Evolutionary conservation across 2,329 filamentous ascomycete species (phyloP).

Genomic region (Ophiostoma populinum): DNA sequence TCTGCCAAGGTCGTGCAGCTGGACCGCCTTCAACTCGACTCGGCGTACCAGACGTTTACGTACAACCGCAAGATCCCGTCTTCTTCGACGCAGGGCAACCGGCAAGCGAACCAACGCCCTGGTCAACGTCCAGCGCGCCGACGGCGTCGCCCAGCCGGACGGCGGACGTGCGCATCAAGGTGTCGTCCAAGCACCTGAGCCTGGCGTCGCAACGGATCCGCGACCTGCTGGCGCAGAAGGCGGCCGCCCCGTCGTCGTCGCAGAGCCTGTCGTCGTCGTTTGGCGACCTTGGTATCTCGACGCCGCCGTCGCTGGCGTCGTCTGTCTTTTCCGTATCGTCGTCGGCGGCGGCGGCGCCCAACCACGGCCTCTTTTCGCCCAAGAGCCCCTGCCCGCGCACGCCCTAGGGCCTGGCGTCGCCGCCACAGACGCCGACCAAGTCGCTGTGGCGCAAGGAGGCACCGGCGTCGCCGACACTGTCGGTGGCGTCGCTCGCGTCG

Average conservation of each 20-base stretch:
- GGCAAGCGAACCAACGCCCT: conserved; percentile 12
- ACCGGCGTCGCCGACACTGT: not conserved
- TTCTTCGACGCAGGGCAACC: conserved; percentile 16
- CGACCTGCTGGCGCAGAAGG: conserved; percentile 9
- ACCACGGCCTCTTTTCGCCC: not conserved
- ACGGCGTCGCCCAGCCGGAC: not conserved
- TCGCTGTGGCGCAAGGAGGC: conserved; percentile 5
- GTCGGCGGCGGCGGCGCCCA: not conserved
- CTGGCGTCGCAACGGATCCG: conserved; percentile 17
- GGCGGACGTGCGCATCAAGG: conserved; percentile 18
- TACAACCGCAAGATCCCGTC: conserved; percentile 19
- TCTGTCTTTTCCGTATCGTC: not conserved
- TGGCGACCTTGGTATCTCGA: not conserved
- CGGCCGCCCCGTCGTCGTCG: no score
- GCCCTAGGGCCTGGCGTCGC: conserved; percentile 1
- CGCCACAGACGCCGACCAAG: conserved; percentile 2
- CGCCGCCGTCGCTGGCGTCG: not conserved
- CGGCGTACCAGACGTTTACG: conserved; percentile 17
- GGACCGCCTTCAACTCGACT: no score
- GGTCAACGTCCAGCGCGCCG: conserved; percentile 8
- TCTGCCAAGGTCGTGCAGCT: no score
- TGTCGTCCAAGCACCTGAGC: conserved; percentile 20
- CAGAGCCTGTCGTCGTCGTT: not conserved
- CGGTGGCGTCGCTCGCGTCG: not conserved
- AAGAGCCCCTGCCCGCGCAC: not conserved